A percentile compares a stretch with the other conserved stretches of the same genome.
Evolutionary conservation across 768 basidiomycete genomes (phyloP).

Genomic region (Hirschioporus abietinus): DNA sequence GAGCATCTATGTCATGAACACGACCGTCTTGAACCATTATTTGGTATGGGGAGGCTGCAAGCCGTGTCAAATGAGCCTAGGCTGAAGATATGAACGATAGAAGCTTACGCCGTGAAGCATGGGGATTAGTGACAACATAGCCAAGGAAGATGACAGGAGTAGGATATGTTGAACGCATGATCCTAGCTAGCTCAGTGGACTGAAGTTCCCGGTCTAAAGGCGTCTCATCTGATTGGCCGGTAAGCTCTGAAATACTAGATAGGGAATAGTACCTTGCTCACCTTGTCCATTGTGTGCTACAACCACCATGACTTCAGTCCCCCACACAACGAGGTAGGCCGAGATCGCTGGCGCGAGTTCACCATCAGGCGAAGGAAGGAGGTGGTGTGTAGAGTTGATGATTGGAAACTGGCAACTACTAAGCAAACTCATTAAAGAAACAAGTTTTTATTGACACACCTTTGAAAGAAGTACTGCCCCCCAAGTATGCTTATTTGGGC

Average conservation of each 20-base stretch:
- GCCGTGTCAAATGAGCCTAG: constrained; percentile 9
- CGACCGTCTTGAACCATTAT: constrained; percentile 71
- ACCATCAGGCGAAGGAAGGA: constrained; percentile 80
- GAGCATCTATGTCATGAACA: constrained; percentile 74
- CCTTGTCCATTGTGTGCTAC: constrained; percentile 92
- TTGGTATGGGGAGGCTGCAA: constrained; percentile 66
- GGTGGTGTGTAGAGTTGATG: constrained; percentile 77
- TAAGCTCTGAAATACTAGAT: not conserved
- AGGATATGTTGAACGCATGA: constrained; percentile 67
- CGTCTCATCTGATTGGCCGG: constrained; percentile 63
- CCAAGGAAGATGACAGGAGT: constrained; percentile 76
- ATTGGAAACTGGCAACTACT: constrained; percentile 68
- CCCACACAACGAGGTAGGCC: constrained; percentile 75
- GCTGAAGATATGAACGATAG: constrained; percentile 3
- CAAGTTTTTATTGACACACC: constrained; percentile 28
- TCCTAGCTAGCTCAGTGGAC: constrained; percentile 70
- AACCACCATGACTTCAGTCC: constrained; percentile 74
- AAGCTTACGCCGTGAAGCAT: constrained; percentile 55
- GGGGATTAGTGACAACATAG: constrained; percentile 72
- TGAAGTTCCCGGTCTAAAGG: constrained; percentile 85
- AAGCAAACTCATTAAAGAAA: constrained; percentile 3
- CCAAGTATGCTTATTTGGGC: constrained; percentile 88
- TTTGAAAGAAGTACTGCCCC: constrained; percentile 80
- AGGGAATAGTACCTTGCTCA: constrained; percentile 21
- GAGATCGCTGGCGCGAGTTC: constrained; percentile 90